Percentiles rank a stretch among this genome's conserved stretches.
phyloP scores from a whole-genome alignment of 306 rosid genomes.

The Glycine tomentella region DNA sequence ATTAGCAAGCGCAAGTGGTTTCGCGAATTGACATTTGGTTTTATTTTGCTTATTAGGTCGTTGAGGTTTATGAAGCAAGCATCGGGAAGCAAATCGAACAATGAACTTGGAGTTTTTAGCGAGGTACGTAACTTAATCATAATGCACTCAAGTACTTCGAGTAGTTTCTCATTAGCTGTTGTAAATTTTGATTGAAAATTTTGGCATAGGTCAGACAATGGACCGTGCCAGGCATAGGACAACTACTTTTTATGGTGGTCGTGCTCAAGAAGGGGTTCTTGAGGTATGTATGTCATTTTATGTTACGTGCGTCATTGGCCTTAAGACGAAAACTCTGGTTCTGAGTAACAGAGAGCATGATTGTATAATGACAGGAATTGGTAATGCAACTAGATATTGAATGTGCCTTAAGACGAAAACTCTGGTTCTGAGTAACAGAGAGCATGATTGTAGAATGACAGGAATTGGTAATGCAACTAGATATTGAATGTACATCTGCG shows the following conservation, averaged over 20 bases:
- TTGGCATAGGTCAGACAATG: conserved; percentile 75
- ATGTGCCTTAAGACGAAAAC: conserved; percentile 24
- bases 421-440: background rate
- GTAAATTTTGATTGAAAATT: conserved; percentile 51
- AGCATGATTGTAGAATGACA: conserved; percentile 1
- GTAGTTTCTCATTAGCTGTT: conserved; percentile 20
- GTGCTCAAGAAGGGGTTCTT: conserved; percentile 61
- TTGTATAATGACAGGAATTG: conserved; percentile 3
- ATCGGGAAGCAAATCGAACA: conserved; percentile 52
- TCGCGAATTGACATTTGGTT: background rate
- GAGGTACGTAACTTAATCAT: conserved; percentile 55
- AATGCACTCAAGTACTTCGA: conserved; percentile 20
- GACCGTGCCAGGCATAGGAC: conserved; percentile 50
- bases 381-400: conserved; percentile 24
- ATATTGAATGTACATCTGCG: background rate
- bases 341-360: background rate
- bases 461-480: conserved; percentile 21
- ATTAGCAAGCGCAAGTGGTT: background rate
- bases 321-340: conserved; percentile 23
- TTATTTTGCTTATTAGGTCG: conserved; percentile 49
- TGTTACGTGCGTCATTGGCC: background rate
- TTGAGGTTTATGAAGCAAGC: conserved; percentile 61
- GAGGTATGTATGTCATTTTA: conserved; percentile 66
- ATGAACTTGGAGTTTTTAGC: conserved; percentile 47
- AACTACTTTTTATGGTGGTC: conserved; percentile 57